Evolutionary conservation across 176 grass and related monocot species (phyloP).

Genomic region (Ensete glaucum): DNA sequence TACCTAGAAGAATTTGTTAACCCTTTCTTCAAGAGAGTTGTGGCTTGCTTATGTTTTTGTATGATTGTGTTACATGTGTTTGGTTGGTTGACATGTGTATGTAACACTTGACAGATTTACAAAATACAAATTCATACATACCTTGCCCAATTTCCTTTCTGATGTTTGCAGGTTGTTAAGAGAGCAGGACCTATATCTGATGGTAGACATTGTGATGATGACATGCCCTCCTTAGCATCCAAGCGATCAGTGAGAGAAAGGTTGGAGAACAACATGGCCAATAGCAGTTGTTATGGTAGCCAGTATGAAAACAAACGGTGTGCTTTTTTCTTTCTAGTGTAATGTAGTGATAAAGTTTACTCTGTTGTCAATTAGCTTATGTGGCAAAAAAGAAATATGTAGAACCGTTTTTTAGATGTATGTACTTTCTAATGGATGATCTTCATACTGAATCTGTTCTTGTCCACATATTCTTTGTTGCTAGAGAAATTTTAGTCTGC

Average conservation of each 20-base stretch:
- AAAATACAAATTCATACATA: neutral
- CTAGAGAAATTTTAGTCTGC: neutral
- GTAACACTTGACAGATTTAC: neutral
- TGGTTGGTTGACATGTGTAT: neutral
- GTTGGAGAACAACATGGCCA: neutral
- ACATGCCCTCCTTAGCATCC: neutral
- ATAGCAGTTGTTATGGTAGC: neutral
- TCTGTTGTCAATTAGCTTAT: neutral
- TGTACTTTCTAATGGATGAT: neutral
- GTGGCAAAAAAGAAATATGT: neutral
- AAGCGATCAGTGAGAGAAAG: neutral
- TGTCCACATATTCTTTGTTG: neutral
- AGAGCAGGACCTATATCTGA: neutral
- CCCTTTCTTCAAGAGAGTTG: too few species aligned
- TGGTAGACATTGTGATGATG: neutral
- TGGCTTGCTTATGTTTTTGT: too few species aligned
- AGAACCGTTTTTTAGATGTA: neutral
- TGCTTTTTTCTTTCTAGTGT: neutral
- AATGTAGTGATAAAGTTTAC: neutral
- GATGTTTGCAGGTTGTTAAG: neutral
- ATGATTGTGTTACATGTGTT: too few species aligned
- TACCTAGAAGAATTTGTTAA: too few species aligned
- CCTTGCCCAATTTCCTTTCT: neutral
- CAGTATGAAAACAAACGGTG: conserved; percentile 10
- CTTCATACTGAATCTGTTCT: neutral